A percentile compares a stretch with the other conserved stretches of the same genome.
These are phyloP conservation scores for Lentinula guzmanii DNA, from an alignment of 768 basidiomycete genomes.

Conservation along the genomic window DNA sequence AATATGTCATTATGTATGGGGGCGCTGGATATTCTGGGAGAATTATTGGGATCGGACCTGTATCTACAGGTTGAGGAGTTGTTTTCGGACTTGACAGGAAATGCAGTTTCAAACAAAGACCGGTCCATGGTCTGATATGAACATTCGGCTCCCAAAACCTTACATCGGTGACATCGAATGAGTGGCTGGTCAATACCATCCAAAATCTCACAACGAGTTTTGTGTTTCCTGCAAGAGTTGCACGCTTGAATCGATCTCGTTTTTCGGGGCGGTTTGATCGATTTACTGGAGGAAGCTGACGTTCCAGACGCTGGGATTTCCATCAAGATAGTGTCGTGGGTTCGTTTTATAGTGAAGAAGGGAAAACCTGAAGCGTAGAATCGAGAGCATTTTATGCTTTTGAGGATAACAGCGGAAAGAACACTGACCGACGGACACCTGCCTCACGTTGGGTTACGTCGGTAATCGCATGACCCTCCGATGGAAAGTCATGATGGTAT, in stretches of 20 bases:
- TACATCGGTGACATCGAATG: conserved; percentile 32
- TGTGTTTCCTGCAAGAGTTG: conserved; percentile 35
- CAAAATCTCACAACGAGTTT: conserved; percentile 38
- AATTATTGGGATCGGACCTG: background rate
- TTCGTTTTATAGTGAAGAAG: background rate
- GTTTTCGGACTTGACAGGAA: background rate
- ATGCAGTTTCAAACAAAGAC: background rate
- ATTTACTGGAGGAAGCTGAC: background rate
- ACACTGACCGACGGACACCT: background rate
- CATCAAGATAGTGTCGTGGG: background rate
- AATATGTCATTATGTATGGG: background rate
- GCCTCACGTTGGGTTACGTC: background rate
- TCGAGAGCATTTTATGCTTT: background rate
- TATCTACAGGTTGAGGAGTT: background rate
- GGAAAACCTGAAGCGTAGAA: background rate
- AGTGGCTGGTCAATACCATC: conserved; percentile 21
- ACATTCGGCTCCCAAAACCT: conserved; percentile 32
- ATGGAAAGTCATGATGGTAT: background rate
- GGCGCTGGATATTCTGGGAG: background rate
- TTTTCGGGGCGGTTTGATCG: conserved; percentile 20
- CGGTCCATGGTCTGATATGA: conserved; percentile 27
- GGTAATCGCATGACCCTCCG: background rate
- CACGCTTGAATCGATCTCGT: conserved; percentile 23
- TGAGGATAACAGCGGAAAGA: background rate
- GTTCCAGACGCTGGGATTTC: background rate